Conservation (phyloP, 2,329 filamentous ascomycete genomes). For the Hymenotorrendiella dingleyae region DNA sequence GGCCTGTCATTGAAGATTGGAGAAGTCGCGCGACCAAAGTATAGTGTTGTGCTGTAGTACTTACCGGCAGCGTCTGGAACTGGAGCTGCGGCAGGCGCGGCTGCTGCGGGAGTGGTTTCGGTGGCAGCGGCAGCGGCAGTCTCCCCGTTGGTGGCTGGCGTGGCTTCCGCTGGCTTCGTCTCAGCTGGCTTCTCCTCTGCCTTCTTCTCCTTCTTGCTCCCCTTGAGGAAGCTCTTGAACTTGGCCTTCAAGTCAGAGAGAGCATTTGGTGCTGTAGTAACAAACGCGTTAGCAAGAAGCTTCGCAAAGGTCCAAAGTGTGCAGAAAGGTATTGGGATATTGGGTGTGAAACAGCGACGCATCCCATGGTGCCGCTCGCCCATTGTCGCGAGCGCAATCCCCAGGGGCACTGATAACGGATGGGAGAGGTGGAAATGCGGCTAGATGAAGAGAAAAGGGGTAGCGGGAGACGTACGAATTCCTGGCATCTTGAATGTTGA, state of each 20-base stretch:
- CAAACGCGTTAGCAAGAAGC: background rate
- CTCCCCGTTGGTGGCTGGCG: constrained; percentile 8
- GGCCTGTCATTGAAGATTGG: background rate
- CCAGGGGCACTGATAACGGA: constrained; percentile 1
- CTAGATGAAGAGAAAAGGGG: background rate
- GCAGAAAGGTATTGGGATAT: no score
- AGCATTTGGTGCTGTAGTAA: constrained; percentile 26
- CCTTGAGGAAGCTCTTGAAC: constrained; percentile 27
- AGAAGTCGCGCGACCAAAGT: no score
- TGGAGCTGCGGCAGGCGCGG: constrained; percentile 14
- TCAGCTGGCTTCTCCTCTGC: constrained; percentile 20
- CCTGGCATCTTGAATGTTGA: constrained; percentile 8
- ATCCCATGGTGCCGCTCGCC: no score
- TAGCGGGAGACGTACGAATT: constrained; percentile 6
- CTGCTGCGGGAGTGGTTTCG: constrained; percentile 13
- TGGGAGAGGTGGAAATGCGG: background rate
- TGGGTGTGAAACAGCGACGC: no score
- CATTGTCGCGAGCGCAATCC: no score
- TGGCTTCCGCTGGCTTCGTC: constrained; percentile 14
- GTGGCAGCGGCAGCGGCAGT: constrained; percentile 14
- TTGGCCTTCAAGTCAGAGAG: constrained; percentile 27
- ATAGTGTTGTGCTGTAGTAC: no score
- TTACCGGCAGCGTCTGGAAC: constrained; percentile 1
- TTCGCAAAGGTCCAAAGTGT: constrained; percentile 11
- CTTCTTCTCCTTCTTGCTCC: constrained; percentile 27